Evolutionary conservation across 768 basidiomycete genomes (phyloP), one percentile per base, ranked within the genome.

Genomic region (Mycena galericulata): DNA sequence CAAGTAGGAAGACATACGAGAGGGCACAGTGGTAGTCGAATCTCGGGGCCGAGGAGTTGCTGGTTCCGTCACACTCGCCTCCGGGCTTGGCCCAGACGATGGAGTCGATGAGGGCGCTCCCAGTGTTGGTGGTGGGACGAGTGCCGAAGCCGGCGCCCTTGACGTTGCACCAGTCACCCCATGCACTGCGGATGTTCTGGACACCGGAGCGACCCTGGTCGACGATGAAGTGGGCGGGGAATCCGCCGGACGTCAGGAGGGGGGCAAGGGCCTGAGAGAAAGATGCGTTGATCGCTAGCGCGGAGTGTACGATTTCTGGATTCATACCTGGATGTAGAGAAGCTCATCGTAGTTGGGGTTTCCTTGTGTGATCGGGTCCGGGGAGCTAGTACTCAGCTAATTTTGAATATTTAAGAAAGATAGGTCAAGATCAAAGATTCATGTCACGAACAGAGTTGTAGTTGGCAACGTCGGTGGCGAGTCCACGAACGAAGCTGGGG

Each of bases 141-240:
- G 11, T 61, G 6, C 70, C 70, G 53, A 72, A 90, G 64, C 89
- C 90, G 60, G 89, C 86, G 71, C 84, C 84, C 73, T 85, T 84
- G 75, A 91, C 86, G 75, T 91, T 91, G 84, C 89, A 89, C 87
- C 88, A 91, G 79, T 90, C 86, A 71, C 89, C 89, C 89, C 89
- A 90, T 69, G 80, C 76, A 27, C 82, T 75, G 58, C 89, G 87
- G 78, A 90, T 81, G 80, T 88, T 86, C 80, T 90, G 89, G 22
- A 83, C 81, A 76, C 89, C 89, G 41, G 88, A 86, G 65, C 89
- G 89, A 64, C 87, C 86, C 81, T 90, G 88, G 79, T 90, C 90
- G 62, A 90, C 88, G 75, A 90, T 87, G 81, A 90, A 90, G 73
- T 87, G 83, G 38, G 88, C 87, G 55, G 84, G 83, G 84, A 87